Conservation (phyloP, 768 basidiomycete genomes). For the Lactarius trivialis region DNA sequence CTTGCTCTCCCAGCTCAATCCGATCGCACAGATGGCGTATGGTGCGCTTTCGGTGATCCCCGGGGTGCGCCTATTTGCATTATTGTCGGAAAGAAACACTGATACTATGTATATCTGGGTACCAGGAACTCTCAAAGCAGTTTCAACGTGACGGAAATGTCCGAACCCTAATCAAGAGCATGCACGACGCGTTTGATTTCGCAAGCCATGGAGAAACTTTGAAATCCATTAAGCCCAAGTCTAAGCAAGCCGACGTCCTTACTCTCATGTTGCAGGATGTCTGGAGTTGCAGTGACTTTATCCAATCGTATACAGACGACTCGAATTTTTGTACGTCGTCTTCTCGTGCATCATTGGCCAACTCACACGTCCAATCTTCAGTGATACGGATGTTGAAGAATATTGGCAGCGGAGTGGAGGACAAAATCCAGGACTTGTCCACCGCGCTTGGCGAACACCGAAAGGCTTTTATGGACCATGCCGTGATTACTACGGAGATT, state of each 20-base stretch:
- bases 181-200: neutral
- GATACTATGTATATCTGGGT: neutral
- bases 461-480: too few species aligned
- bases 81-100: too few species aligned
- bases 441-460: too few species aligned
- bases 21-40: too few species aligned
- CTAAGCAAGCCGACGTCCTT: neutral
- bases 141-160: too few species aligned
- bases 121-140: neutral
- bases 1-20: too few species aligned
- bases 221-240: neutral
- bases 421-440: neutral
- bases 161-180: neutral
- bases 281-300: neutral
- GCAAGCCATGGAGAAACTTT: neutral
- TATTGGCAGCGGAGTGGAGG: neutral
- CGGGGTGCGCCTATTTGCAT: too few species aligned
- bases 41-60: too few species aligned
- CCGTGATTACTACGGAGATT: too few species aligned
- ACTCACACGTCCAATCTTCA: too few species aligned
- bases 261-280: neutral
- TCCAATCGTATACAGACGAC: neutral
- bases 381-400: neutral
- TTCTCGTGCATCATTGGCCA: neutral
- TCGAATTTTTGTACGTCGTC: neutral